phyloP scores from a whole-genome alignment of 2,329 filamentous ascomycete genomes.

The Phyllosticta paracitricarpa region DNA sequence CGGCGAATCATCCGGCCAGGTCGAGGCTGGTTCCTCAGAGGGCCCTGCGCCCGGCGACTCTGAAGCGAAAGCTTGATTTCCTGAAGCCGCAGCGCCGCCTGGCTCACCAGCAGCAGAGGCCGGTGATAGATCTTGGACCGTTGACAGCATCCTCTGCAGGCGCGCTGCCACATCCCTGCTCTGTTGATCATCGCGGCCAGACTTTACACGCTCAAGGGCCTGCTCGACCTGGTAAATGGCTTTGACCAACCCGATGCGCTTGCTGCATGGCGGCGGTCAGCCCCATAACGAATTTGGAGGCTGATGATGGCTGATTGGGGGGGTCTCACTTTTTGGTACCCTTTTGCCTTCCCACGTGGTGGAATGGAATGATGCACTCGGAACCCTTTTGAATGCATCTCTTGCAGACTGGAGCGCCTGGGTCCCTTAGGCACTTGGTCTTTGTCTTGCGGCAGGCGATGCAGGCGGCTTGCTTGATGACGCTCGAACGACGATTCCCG shows the following conservation, averaged over 20 bases:
- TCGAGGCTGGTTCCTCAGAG: background rate
- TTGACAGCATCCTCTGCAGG: background rate
- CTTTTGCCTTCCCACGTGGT: conserved; percentile 63
- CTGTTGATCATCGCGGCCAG: conserved; percentile 1
- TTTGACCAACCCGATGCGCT: conserved; percentile 64
- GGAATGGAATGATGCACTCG: conserved; percentile 57
- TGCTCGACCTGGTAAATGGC: conserved; percentile 65
- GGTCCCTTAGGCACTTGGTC: conserved; percentile 53
- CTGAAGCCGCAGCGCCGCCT: conserved; percentile 13
- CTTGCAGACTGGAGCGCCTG: conserved; percentile 46
- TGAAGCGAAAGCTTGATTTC: conserved; percentile 14
- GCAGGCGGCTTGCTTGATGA: conserved; percentile 43
- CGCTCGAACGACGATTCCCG: background rate
- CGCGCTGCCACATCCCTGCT: background rate
- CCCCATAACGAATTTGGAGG: background rate
- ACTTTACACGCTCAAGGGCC: conserved; percentile 31
- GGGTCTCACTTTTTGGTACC: conserved; percentile 61
- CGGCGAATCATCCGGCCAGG: background rate
- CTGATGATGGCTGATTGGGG: background rate
- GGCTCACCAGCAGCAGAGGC: conserved; percentile 19
- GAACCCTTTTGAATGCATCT: conserved; percentile 48
- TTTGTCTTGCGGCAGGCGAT: conserved; percentile 57
- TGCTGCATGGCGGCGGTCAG: conserved; percentile 36
- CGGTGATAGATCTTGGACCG: conserved; percentile 30
- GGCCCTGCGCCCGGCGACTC: conserved; percentile 12